Conservation (phyloP, 441 rosid genomes). For the Gossypium schwendimanii region DNA sequence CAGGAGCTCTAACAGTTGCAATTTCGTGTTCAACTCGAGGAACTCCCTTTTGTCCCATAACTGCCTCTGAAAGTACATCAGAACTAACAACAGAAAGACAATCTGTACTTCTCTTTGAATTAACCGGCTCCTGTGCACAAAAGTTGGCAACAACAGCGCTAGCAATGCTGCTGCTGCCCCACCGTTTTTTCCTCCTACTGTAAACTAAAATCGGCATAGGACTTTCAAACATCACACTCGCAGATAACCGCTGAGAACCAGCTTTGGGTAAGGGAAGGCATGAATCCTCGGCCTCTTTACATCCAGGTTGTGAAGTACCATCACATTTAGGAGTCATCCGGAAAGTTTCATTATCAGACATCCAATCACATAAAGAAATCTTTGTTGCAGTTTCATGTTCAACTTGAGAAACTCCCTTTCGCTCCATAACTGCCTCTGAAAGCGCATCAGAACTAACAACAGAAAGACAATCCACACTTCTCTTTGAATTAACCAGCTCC, state of each 20-base stretch:
- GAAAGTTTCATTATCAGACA: slow-evolving; percentile 24
- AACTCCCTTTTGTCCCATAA: slow-evolving; percentile 23
- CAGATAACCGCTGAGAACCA: slow-evolving; percentile 34
- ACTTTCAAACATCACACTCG: slow-evolving; percentile 32
- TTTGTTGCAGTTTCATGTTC: slow-evolving; percentile 13
- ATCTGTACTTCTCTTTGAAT: slow-evolving; percentile 29
- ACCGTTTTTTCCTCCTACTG: slow-evolving; percentile 42
- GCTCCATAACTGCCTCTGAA: slow-evolving; percentile 28
- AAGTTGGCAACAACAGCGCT: slow-evolving; percentile 9
- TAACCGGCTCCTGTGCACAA: slow-evolving; percentile 21
- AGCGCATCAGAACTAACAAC: slow-evolving; percentile 34
- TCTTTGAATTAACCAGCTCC: slow-evolving; percentile 20
- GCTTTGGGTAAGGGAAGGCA: slow-evolving; percentile 24
- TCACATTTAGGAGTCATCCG: slow-evolving; percentile 47
- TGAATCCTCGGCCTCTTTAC: slow-evolving; percentile 28
- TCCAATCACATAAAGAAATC: slow-evolving; percentile 28
- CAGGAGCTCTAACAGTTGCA: slow-evolving; percentile 21
- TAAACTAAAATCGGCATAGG: slow-evolving; percentile 40
- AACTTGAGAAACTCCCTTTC: slow-evolving; percentile 19
- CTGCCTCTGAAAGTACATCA: slow-evolving; percentile 30
- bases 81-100: slow-evolving; percentile 37
- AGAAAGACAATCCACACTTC: slow-evolving; percentile 33
- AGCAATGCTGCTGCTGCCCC: slow-evolving; percentile 16
- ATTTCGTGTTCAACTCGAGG: slow-evolving; percentile 21
- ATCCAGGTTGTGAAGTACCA: slow-evolving; percentile 29